phyloP scores from a whole-genome alignment of 2,329 filamentous ascomycete species.

The Allantophomopsis cytisporea region DNA sequence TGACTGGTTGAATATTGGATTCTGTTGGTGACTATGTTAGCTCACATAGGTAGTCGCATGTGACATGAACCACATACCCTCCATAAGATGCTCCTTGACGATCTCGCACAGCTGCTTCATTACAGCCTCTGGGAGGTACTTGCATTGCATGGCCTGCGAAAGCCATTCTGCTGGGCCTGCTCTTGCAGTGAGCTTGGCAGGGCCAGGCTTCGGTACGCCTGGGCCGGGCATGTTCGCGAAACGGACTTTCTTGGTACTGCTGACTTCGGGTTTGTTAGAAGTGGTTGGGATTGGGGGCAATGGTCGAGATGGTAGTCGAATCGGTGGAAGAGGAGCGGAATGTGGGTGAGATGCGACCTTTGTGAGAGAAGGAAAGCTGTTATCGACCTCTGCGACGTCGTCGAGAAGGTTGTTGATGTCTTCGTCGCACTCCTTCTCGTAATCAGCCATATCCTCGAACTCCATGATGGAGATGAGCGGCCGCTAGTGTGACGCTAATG shows the following conservation, averaged over 20 bases:
- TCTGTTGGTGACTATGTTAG: constrained; percentile 37
- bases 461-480: not conserved
- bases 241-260: not conserved
- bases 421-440: not conserved
- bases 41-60: not conserved
- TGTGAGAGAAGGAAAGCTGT: not conserved
- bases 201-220: constrained; percentile 74
- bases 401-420: not conserved
- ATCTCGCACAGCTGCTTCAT: constrained; percentile 99
- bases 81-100: constrained; percentile 98
- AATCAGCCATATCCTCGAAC: constrained; percentile 1
- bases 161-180: constrained; percentile 93
- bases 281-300: too few relatives aligned
- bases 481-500: too few relatives aligned
- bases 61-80: constrained; percentile 45
- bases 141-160: constrained; percentile 90
- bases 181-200: constrained; percentile 70
- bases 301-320: too few relatives aligned
- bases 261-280: too few relatives aligned
- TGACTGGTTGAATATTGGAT: constrained; percentile 97
- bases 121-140: constrained; percentile 86
- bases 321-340: too few relatives aligned
- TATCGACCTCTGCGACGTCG: not conserved
- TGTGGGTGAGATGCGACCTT: too few relatives aligned
- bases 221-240: constrained; percentile 4